Base-by-base conservation (phyloP, 192 early-diverging fungal species). In the Coemansia sp. region DNA sequence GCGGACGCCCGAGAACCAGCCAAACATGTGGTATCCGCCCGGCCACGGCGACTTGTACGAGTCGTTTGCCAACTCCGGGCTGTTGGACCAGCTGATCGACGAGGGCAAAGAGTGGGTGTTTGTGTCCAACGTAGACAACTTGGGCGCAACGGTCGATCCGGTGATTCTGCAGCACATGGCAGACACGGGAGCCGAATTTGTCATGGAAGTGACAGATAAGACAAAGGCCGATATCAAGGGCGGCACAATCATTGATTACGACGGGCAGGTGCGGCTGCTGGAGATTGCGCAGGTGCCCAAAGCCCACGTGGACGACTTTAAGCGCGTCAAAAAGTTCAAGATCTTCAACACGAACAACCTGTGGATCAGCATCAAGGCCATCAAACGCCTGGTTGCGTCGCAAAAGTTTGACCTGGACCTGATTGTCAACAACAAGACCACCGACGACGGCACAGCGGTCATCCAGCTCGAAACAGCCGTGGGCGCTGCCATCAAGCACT, bases 151-250 rank as follows among this genome's bases (percentile, higher is more conserved):
- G 9, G 97, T 98, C 24, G 96, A 99, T 70, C 83, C 90, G 47
- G 83, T 87, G 66, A 98, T 99, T 62, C 77, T 98, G 58, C 84
- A 93, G 68, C 93, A 99, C 73, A 89, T 99, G 88, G 90, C 88
- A 35, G 84, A 86, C 43, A 88, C 89, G 51, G 89, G 84, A 14
- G 86, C 95, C 48, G 96, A 97, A 73, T 99, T 97, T 73, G 82
- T 98, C 50, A 99, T 99, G 97, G 97, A 99, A 76, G 93, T 99
- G 17, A 97, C 95, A 5, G 92, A 99, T 87, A 99, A 99, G 88
- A 99, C 95, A 49, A 95, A 96, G 85, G 93, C 96, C 29, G 97
- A 99, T 76, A 92, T 99, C 80, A 99, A 99, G 88, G 97, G 96
- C 67, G 96, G 97, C 66, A 99, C 97, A n/a, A 81, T 99, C 22